Conservation (phyloP, 805 yeast species). For the Lachancea sp. region DNA sequence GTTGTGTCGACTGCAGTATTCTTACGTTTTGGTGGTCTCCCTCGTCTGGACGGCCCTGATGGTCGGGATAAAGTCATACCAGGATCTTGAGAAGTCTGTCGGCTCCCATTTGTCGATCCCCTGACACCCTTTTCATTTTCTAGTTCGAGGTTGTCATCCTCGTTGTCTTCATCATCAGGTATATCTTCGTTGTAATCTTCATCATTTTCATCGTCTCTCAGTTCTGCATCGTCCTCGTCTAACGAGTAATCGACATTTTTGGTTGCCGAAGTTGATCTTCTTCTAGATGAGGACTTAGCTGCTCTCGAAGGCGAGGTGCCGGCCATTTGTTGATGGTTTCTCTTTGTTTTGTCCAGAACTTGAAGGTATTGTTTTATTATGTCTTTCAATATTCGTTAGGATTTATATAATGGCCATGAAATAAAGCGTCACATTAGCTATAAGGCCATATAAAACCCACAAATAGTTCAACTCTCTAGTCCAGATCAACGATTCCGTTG, state of each 20-base stretch:
- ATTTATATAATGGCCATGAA: too few species aligned
- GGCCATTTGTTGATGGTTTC: neutral
- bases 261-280: conserved; percentile 20
- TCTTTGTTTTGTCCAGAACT: neutral
- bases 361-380: neutral
- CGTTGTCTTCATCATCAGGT: conserved; percentile 27
- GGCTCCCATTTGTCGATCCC: conserved; percentile 19
- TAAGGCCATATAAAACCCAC: too few species aligned
- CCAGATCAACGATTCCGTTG: too few species aligned
- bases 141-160: conserved; percentile 9
- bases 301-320: conserved; percentile 3
- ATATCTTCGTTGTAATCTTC: conserved; percentile 25
- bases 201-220: conserved; percentile 30
- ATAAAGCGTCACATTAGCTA: too few species aligned
- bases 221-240: conserved; percentile 29
- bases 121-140: conserved; percentile 20
- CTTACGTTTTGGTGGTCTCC: conserved; percentile 22
- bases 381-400: too few species aligned
- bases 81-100: conserved; percentile 10
- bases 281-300: conserved; percentile 3
- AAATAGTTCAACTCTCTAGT: too few species aligned
- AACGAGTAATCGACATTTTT: conserved; percentile 23
- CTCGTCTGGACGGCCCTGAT: conserved; percentile 23
- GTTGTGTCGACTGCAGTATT: conserved; percentile 11
- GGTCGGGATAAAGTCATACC: conserved; percentile 13